These are phyloP conservation scores for Skeletonema costatum DNA, from an alignment of 108 stramenopile genomes.

Conservation along the genomic window DNA sequence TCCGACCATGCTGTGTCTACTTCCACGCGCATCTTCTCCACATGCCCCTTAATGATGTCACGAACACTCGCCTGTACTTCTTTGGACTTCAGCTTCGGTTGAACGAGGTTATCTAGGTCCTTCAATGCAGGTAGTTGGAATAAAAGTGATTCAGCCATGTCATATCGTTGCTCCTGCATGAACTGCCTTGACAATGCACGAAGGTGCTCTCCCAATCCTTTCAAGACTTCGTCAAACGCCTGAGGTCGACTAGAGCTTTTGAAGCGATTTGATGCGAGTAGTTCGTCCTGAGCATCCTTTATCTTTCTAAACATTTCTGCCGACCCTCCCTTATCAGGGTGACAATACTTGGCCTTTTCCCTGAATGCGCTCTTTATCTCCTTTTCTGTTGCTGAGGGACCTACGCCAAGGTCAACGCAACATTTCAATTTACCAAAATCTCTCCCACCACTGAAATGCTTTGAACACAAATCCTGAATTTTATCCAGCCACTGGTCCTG, in stretches of 20 bases:
- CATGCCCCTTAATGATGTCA: conserved; percentile 39
- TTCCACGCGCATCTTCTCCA: conserved; percentile 48
- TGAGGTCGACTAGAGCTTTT: neutral
- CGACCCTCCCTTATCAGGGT: conserved; percentile 47
- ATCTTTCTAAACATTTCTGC: conserved; percentile 28
- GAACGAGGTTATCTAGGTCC: conserved; percentile 50
- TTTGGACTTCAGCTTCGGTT: conserved; percentile 40
- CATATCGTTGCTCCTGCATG: conserved; percentile 56
- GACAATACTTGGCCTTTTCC: conserved; percentile 24
- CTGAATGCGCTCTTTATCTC: conserved; percentile 54
- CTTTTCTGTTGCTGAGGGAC: conserved; percentile 46
- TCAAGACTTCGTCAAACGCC: conserved; percentile 50
- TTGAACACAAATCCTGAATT: conserved; percentile 36
- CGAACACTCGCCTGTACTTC: conserved; percentile 24
- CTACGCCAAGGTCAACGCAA: conserved; percentile 48
- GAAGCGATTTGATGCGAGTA: conserved; percentile 18
- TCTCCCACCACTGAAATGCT: conserved; percentile 48
- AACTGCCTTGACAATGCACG: conserved; percentile 16
- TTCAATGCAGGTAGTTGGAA: conserved; percentile 40
- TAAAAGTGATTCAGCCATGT: conserved; percentile 37
- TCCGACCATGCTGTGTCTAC: conserved; percentile 52
- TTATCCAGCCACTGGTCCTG: conserved; percentile 40
- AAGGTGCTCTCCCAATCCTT: conserved; percentile 27
- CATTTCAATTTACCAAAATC: conserved; percentile 49
- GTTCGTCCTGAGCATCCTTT: conserved; percentile 50